Evolutionary conservation across 768 basidiomycete species (phyloP).

Genomic region (Gyrodon lividus): DNA sequence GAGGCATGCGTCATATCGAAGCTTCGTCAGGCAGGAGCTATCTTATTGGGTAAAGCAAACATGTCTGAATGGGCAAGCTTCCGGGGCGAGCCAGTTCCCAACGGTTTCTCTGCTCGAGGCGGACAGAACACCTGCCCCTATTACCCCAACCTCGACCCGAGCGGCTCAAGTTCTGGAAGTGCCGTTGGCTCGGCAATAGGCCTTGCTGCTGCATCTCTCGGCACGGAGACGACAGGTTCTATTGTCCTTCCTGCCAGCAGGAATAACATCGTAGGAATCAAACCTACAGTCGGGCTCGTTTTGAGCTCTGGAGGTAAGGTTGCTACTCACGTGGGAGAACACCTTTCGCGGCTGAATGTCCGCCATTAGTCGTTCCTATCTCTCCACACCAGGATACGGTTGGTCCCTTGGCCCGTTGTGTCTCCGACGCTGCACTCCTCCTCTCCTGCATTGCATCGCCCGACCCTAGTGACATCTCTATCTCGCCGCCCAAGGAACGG

Average conservation of each 20-base stretch:
- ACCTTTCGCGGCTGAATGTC: neutral
- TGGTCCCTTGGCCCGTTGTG: slow-evolving; percentile 37
- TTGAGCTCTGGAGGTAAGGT: slow-evolving; percentile 37
- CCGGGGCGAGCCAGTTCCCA: slow-evolving; percentile 34
- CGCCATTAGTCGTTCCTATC: slow-evolving; percentile 47
- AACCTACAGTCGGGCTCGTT: slow-evolving; percentile 43
- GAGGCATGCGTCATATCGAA: slow-evolving; percentile 35
- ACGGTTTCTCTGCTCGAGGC: slow-evolving; percentile 46
- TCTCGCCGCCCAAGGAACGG: slow-evolving; percentile 43
- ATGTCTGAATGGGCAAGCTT: slow-evolving; percentile 45
- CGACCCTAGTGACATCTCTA: slow-evolving; percentile 43
- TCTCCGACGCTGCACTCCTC: slow-evolving; percentile 39
- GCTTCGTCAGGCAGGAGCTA: slow-evolving; percentile 33
- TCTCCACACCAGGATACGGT: slow-evolving; percentile 41
- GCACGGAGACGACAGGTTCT: slow-evolving; percentile 49
- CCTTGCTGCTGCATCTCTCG: slow-evolving; percentile 42
- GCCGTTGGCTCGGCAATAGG: slow-evolving; percentile 45
- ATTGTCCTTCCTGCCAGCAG: slow-evolving; percentile 43
- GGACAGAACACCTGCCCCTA: slow-evolving; percentile 45
- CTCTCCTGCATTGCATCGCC: slow-evolving; percentile 41
- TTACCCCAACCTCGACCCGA: slow-evolving; percentile 40
- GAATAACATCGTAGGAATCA: slow-evolving; percentile 46
- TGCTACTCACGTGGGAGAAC: neutral
- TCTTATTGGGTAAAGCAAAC: slow-evolving; percentile 42
- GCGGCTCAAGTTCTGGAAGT: slow-evolving; percentile 43